Evolutionary conservation across 1,139 yeast species (phyloP), one percentile per base, ranked within the genome.

Genomic region (Chernovozyma sophiae-reginae): DNA sequence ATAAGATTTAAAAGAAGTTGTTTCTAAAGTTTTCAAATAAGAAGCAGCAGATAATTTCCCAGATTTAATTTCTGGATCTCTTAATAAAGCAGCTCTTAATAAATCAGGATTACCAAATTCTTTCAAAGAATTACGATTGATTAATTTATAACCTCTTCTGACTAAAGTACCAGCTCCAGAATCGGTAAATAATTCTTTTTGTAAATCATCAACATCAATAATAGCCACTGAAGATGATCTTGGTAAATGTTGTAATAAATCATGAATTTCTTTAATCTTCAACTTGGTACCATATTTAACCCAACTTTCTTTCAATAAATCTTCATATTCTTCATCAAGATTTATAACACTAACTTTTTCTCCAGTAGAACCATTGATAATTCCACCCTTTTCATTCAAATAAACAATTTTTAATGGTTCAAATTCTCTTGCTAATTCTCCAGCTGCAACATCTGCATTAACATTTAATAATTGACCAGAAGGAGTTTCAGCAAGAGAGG

Each of bases 91-190:
- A 35, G 72, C 62, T 64, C 96, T 77, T 51, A 90, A 74, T 38
- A 79, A 68, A 55, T 86, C 96, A 12, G 82, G 80, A 51, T 84
- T 77, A 29, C 86, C 75, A 57, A 90, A 87, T 43, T 86, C 92
- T 36, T 70, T 66, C 42, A 87, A 68, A 31, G 83, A 75, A 48
- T 74, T 72, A 58, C 86, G 78, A 52, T 82, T 81, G 41, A 83
- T 65, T 48, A 92, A 74, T 65, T 87, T 87, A 68, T 92, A 87
- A 44, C 99, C 99, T 62, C 98, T 81, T 74, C 98, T 84, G 53
- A 92, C 89, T 68, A 92, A 74, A 36, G 99, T 92, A 56, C 99
- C 99, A 33, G 98, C 99, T 62, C 99, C 99, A 13, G 96, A 85
- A 59, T 94, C 98, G 35, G 99, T 92, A 65, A 92, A 92, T 55